These are phyloP conservation scores for Sistotremastrum suecicum DNA, from an alignment of 768 basidiomycete species.

Conservation along the genomic window DNA sequence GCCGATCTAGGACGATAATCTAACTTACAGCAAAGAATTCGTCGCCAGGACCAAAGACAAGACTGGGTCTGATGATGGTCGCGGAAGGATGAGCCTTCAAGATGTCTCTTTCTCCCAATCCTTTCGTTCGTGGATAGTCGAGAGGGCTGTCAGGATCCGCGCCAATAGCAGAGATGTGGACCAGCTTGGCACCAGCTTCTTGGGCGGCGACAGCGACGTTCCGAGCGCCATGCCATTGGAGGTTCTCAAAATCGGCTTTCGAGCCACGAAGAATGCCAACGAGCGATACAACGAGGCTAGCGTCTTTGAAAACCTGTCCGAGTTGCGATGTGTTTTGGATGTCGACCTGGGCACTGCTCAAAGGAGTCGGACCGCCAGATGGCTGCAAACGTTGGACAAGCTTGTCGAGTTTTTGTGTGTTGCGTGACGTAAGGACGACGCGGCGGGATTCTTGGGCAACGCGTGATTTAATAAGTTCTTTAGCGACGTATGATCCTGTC, in stretches of 20 bases:
- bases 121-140: constrained; percentile 50
- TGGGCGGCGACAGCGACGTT: constrained; percentile 46
- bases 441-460: constrained; percentile 19
- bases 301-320: constrained; percentile 33
- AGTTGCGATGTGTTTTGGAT: constrained; percentile 40
- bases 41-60: constrained; percentile 67
- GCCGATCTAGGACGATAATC: neutral
- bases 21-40: constrained; percentile 53
- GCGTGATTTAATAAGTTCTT: constrained; percentile 25
- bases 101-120: constrained; percentile 42
- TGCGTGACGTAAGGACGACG: constrained; percentile 47
- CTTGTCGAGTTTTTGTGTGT: constrained; percentile 30
- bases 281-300: constrained; percentile 47
- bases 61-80: constrained; percentile 55
- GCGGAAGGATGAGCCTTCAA: constrained; percentile 31
- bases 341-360: constrained; percentile 32
- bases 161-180: constrained; percentile 66
- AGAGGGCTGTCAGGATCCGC: constrained; percentile 43
- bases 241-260: constrained; percentile 36
- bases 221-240: constrained; percentile 53
- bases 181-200: constrained; percentile 37
- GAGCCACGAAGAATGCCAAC: constrained; percentile 56
- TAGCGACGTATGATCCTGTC: constrained; percentile 46
- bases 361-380: constrained; percentile 23
- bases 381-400: constrained; percentile 15